phyloP scores from a whole-genome alignment of 1,284 basidiomycete species.

The Tilletia horrida region DNA sequence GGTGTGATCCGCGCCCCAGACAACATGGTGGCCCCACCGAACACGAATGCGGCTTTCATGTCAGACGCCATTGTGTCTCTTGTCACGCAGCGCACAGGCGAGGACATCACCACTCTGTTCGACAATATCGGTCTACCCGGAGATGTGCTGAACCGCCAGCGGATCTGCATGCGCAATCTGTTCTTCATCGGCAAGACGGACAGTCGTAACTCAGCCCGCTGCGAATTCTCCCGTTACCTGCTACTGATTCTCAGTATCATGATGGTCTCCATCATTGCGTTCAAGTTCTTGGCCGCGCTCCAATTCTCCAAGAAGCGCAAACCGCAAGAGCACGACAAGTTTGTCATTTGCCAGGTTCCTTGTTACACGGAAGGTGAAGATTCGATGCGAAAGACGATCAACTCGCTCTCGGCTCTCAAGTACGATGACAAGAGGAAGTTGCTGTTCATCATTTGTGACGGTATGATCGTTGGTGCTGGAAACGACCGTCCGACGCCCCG shows the following conservation, averaged over 20 bases:
- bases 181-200: slow-evolving; percentile 90
- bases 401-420: slow-evolving; percentile 86
- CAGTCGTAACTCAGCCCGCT: slow-evolving; percentile 84
- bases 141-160: slow-evolving; percentile 72
- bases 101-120: slow-evolving; percentile 78
- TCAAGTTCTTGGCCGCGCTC: slow-evolving; percentile 95
- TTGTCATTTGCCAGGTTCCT: slow-evolving; percentile 96
- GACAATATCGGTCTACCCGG: slow-evolving; percentile 66
- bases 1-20: slow-evolving; percentile 61
- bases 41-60: slow-evolving; percentile 72
- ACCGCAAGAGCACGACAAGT: slow-evolving; percentile 96
- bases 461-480: slow-evolving; percentile 94
- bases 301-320: slow-evolving; percentile 78
- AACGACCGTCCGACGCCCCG: slow-evolving; percentile 64
- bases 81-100: slow-evolving; percentile 78
- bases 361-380: slow-evolving; percentile 94
- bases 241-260: slow-evolving; percentile 81
- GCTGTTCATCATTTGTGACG: slow-evolving; percentile 90
- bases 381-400: slow-evolving; percentile 83
- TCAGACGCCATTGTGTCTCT: slow-evolving; percentile 68
- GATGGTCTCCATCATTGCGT: slow-evolving; percentile 93
- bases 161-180: slow-evolving; percentile 83
- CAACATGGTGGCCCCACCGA: slow-evolving; percentile 64
- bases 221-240: slow-evolving; percentile 86
- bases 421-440: slow-evolving; percentile 99